Conservation (phyloP, 208 protist species). For the Wallacemonas collosoma region DNA sequence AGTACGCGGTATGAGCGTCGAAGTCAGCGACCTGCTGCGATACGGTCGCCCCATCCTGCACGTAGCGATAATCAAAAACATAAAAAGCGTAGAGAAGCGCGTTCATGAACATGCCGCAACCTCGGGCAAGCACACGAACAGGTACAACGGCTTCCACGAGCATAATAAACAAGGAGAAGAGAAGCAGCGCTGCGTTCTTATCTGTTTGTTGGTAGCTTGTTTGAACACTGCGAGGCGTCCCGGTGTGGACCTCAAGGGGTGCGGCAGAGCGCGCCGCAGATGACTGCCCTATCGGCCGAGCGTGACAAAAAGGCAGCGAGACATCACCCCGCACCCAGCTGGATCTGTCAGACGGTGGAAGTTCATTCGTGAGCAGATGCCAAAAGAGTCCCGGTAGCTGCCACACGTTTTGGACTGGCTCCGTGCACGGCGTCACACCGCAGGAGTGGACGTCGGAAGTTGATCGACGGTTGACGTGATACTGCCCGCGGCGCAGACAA, state of each 20-base stretch:
- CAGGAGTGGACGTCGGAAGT: background rate
- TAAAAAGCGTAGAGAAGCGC: constrained; percentile 74
- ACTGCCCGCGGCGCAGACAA: constrained; percentile 4
- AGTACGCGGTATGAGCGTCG: constrained; percentile 64
- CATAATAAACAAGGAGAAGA: background rate
- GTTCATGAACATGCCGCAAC: constrained; percentile 43
- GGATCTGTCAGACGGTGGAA: no score
- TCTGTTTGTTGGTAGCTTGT: background rate
- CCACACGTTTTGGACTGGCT: no score
- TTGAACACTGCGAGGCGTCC: background rate
- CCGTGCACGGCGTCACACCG: no score
- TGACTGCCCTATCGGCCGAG: no score
- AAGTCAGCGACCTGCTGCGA: constrained; percentile 50
- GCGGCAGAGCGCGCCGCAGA: no score
- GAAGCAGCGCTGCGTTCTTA: background rate
- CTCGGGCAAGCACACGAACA: constrained; percentile 19
- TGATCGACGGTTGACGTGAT: background rate
- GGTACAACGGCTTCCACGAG: constrained; percentile 22
- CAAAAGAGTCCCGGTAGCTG: no score
- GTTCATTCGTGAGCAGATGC: no score
- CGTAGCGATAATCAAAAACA: constrained; percentile 75
- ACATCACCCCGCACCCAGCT: no score
- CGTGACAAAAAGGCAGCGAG: no score
- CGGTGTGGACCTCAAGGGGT: no score
- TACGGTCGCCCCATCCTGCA: constrained; percentile 23